These are phyloP conservation scores for Hemileccinum rubropunctum DNA, from an alignment of 768 basidiomycete genomes.

Conservation along the genomic window DNA sequence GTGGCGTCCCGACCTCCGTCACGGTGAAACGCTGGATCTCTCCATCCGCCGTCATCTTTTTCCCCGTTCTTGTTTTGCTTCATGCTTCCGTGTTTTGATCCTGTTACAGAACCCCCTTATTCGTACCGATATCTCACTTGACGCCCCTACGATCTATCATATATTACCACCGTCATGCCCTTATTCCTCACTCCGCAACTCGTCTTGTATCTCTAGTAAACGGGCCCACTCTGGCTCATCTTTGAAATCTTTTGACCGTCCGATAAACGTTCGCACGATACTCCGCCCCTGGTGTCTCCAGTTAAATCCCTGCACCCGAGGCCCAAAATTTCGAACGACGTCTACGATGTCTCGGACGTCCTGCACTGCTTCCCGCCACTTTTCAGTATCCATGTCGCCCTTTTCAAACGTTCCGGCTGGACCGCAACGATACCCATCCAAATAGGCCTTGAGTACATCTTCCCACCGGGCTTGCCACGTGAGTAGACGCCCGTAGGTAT, in stretches of 20 bases:
- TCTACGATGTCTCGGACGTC: conserved; percentile 87
- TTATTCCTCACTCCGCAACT: conserved; percentile 19
- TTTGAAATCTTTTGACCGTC: conserved; percentile 81
- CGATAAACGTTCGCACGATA: conserved; percentile 85
- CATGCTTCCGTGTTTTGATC: conserved; percentile 14
- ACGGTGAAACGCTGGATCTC: conserved; percentile 15
- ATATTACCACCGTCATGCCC: conserved; percentile 18
- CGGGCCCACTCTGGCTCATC: conserved; percentile 83
- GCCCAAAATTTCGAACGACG: conserved; percentile 79
- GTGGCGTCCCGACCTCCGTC: conserved; percentile 7
- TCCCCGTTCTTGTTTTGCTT: not conserved
- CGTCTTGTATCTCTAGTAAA: conserved; percentile 54
- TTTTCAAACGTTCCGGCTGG: conserved; percentile 56
- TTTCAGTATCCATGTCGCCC: conserved; percentile 63
- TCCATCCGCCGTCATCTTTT: conserved; percentile 2
- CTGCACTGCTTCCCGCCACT: conserved; percentile 71
- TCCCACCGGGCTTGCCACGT: conserved; percentile 71
- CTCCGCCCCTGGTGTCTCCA: conserved; percentile 90
- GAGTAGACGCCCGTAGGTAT: conserved; percentile 78
- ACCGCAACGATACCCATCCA: conserved; percentile 81
- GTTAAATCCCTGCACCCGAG: conserved; percentile 53
- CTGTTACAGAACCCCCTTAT: conserved; percentile 1
- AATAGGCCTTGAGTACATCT: conserved; percentile 76
- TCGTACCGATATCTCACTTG: not conserved
- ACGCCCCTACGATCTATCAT: conserved; percentile 3